Evolutionary conservation across 768 basidiomycete species (phyloP).

Genomic region (Pleurotus platypus): DNA sequence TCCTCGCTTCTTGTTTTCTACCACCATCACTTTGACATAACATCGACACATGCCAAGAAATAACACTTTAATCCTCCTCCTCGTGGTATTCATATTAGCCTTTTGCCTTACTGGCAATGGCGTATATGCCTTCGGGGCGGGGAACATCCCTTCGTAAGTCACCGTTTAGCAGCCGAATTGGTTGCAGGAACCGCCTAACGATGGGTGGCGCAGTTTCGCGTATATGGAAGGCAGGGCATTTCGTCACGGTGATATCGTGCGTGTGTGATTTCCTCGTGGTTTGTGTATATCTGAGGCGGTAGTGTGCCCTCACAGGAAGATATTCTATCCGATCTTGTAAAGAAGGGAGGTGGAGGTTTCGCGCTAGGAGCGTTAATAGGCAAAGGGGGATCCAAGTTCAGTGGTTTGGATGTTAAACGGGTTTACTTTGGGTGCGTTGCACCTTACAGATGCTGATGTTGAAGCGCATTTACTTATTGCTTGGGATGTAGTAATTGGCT

Average conservation of each 20-base stretch:
- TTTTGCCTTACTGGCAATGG: constrained; percentile 55
- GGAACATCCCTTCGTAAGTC: constrained; percentile 64
- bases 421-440: constrained; percentile 73
- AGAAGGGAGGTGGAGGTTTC: constrained; percentile 53
- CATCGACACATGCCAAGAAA: constrained; percentile 26
- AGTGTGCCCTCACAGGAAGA: constrained; percentile 54
- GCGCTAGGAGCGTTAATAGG: constrained; percentile 53
- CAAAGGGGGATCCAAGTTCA: constrained; percentile 67
- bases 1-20: neutral
- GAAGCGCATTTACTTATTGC: neutral
- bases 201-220: constrained; percentile 50
- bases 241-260: constrained; percentile 87
- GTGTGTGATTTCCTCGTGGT: constrained; percentile 14
- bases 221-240: constrained; percentile 86
- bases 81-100: constrained; percentile 47
- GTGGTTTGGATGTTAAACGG: constrained; percentile 76
- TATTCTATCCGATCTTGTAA: constrained; percentile 54
- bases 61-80: constrained; percentile 31
- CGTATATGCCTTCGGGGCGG: constrained; percentile 76
- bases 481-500: constrained; percentile 67
- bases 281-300: constrained; percentile 13
- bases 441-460: neutral
- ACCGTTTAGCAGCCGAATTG: neutral
- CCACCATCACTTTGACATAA: neutral
- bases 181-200: neutral